Conservation (phyloP, 345 rosid species). For the Salix exigua region DNA sequence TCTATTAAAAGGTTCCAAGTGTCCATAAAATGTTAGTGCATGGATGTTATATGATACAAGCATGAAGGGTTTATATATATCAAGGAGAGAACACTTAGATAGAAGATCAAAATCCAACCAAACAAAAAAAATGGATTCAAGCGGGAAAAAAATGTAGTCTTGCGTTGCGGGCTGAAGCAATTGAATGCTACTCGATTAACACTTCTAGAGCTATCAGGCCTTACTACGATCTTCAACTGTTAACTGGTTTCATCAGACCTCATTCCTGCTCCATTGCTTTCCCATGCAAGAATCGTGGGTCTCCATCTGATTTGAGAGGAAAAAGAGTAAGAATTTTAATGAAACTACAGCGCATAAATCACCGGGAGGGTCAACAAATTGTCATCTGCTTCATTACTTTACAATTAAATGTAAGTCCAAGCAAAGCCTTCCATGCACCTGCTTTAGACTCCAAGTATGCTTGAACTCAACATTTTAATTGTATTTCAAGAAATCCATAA, state of each 20-base stretch:
- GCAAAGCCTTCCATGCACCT: not conserved
- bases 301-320: slow-evolving; percentile 1
- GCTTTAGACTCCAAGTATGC: not conserved
- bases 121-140: not conserved
- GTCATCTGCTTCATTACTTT: not conserved
- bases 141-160: not conserved
- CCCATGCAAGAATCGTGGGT: slow-evolving; percentile 12
- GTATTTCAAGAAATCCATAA: not conserved
- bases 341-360: not conserved
- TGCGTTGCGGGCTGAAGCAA: not conserved
- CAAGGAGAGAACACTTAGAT: not conserved
- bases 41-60: not conserved
- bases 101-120: not conserved
- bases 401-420: not conserved
- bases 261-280: slow-evolving; percentile 11
- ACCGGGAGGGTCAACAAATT: not conserved
- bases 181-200: not conserved
- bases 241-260: not conserved
- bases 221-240: not conserved
- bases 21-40: not conserved
- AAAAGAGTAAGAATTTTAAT: not conserved
- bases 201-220: not conserved
- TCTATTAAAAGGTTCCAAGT: not conserved
- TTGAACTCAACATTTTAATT: not conserved
- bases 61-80: not conserved